Evolutionary conservation across 352 stramenopile genomes (phyloP).

Genomic region (Globisporangium recalcitrans): DNA sequence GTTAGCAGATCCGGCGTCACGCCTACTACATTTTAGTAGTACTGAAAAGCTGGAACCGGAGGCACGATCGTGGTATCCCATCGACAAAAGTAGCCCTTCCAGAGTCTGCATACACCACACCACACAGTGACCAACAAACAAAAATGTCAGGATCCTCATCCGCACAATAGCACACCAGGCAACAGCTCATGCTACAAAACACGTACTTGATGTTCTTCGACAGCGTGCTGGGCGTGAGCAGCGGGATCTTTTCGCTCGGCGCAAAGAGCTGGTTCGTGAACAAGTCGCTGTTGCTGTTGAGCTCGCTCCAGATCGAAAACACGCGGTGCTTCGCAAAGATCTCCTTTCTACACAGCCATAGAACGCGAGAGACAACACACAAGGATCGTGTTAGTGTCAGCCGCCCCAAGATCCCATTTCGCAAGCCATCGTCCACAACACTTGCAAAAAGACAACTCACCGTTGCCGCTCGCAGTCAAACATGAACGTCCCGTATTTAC

Average conservation of each 20-base stretch:
- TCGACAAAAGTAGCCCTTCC: conserved; percentile 83
- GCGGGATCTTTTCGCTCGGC: conserved; percentile 29
- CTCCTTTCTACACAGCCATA: conserved; percentile 45
- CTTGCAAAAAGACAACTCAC: conserved; percentile 16
- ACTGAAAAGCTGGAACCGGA: conserved; percentile 60
- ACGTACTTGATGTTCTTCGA: conserved; percentile 87
- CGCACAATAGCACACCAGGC: too few species aligned
- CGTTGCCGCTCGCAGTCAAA: conserved; percentile 93
- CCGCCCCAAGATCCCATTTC: background rate
- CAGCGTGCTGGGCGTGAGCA: conserved; percentile 68
- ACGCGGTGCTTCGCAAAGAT: conserved; percentile 72
- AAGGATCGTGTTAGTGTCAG: background rate
- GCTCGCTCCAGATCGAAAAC: conserved; percentile 77
- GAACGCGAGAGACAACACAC: background rate
- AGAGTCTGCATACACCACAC: conserved; percentile 44
- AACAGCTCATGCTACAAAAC: too few species aligned
- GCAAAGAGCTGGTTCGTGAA: conserved; percentile 71
- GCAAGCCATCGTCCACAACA: background rate
- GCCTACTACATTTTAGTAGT: conserved; percentile 42
- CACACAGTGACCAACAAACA: background rate
- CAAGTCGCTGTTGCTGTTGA: conserved; percentile 63
- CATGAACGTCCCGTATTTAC: conserved; percentile 97
- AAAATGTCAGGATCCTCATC: too few species aligned
- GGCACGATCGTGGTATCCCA: conserved; percentile 79
- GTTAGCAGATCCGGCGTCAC: too few species aligned